Evolutionary conservation across 768 basidiomycete genomes (phyloP).

Genomic region (Amanita polypyramis): DNA sequence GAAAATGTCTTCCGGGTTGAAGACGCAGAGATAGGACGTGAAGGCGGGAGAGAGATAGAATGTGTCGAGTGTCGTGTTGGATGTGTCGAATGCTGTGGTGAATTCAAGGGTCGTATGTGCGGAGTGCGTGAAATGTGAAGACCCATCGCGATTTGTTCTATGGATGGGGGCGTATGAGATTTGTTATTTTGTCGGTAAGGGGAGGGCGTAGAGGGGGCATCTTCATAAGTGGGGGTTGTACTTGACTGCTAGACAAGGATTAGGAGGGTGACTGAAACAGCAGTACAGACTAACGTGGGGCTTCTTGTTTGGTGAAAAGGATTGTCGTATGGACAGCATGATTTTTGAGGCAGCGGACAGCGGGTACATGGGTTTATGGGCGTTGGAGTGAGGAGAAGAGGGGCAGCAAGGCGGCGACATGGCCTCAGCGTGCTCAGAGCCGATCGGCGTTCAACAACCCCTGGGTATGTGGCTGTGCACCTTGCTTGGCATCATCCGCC

Average conservation of each 20-base stretch:
- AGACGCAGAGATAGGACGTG: slow-evolving; percentile 14
- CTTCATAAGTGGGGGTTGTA: slow-evolving; percentile 13
- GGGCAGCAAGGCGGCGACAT: not conserved
- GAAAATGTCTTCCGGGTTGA: slow-evolving; percentile 43
- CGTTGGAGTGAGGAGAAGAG: not conserved
- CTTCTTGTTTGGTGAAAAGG: slow-evolving; percentile 13
- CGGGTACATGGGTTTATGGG: not conserved
- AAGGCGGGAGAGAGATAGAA: slow-evolving; percentile 14
- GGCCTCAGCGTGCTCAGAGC: not conserved
- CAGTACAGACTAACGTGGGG: slow-evolving; percentile 9
- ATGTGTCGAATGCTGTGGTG: slow-evolving; percentile 15
- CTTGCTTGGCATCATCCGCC: not conserved
- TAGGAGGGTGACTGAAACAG: not conserved
- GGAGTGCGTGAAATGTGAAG: slow-evolving; percentile 70
- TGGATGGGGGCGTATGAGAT: slow-evolving; percentile 25
- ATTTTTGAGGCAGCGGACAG: slow-evolving; percentile 5
- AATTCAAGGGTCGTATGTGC: slow-evolving; percentile 40
- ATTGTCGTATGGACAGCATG: slow-evolving; percentile 4
- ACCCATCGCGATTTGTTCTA: slow-evolving; percentile 76
- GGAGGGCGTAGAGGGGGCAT: slow-evolving; percentile 6
- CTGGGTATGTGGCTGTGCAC: slow-evolving; percentile 4
- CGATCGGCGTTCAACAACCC: too few relatives aligned
- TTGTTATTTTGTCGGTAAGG: slow-evolving; percentile 16
- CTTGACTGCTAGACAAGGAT: not conserved
- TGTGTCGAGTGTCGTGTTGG: slow-evolving; percentile 9